Evolutionary conservation across 495 filamentous ascomycete species (phyloP).

Genomic region (Lentithecium fluviatile): DNA sequence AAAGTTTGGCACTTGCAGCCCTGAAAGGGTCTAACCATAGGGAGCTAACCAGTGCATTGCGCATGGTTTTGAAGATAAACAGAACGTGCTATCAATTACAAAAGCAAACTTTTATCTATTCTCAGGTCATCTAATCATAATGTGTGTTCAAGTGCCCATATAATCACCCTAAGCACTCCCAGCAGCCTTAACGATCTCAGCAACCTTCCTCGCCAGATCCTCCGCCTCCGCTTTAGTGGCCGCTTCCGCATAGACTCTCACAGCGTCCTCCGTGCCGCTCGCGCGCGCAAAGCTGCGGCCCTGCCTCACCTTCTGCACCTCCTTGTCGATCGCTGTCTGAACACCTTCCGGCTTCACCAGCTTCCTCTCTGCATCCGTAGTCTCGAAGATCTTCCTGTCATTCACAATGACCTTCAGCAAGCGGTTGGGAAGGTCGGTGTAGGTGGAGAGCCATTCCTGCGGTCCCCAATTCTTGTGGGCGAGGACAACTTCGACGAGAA

Average conservation of each 20-base stretch:
- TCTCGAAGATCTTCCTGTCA: constrained; percentile 82
- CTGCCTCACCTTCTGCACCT: constrained; percentile 86
- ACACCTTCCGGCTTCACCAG: constrained; percentile 75
- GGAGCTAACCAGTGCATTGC: too few relatives aligned
- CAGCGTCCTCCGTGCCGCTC: constrained; percentile 92
- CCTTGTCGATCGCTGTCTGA: constrained; percentile 79
- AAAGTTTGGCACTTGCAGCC: too few relatives aligned
- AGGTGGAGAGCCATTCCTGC: constrained; percentile 88
- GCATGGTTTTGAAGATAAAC: too few relatives aligned
- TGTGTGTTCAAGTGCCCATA: not conserved
- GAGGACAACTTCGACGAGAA: constrained; percentile 93
- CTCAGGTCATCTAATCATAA: not conserved
- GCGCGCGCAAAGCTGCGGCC: constrained; percentile 88
- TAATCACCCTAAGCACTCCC: not conserved
- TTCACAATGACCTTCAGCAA: constrained; percentile 86
- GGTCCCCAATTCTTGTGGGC: constrained; percentile 92
- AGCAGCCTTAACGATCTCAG: constrained; percentile 58
- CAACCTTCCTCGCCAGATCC: constrained; percentile 79
- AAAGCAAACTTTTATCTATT: not conserved
- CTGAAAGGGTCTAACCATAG: too few relatives aligned
- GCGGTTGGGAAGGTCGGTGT: constrained; percentile 94
- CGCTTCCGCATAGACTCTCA: constrained; percentile 96
- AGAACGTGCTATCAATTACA: too few relatives aligned
- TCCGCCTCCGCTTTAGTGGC: constrained; percentile 63
- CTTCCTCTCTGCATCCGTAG: constrained; percentile 86